phyloP scores from a whole-genome alignment of 2,329 filamentous ascomycete species.

The Chlorencoelia australis region DNA sequence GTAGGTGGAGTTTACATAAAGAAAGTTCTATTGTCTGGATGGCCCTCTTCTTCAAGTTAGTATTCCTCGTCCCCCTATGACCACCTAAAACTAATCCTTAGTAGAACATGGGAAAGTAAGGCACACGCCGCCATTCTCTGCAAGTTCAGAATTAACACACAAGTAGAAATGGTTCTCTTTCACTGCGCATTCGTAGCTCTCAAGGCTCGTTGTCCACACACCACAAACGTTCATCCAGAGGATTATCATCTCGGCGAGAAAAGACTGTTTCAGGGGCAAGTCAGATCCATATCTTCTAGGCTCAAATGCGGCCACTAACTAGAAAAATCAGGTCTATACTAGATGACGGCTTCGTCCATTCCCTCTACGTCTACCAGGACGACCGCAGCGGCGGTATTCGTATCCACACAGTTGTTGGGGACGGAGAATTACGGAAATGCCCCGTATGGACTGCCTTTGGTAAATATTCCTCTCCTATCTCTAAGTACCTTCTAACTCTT shows the following conservation, averaged over 20 bases:
- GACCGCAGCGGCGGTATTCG: slow-evolving; percentile 37
- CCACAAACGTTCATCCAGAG: slow-evolving; percentile 33
- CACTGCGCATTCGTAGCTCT: slow-evolving; percentile 48
- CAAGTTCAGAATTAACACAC: background rate
- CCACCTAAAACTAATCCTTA: background rate
- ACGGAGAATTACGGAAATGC: slow-evolving; percentile 42
- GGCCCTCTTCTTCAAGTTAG: slow-evolving; percentile 42
- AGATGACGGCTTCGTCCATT: slow-evolving; percentile 45
- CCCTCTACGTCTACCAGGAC: slow-evolving; percentile 45
- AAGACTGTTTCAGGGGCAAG: slow-evolving; percentile 47
- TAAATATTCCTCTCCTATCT: slow-evolving; percentile 25
- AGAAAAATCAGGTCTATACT: slow-evolving; percentile 41
- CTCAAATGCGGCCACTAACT: background rate
- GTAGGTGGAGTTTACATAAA: slow-evolving; percentile 39
- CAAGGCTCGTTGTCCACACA: slow-evolving; percentile 40
- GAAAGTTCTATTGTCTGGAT: slow-evolving; percentile 42
- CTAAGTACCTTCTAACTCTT: background rate
- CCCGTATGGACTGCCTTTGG: slow-evolving; percentile 57
- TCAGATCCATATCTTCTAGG: background rate
- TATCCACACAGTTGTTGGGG: slow-evolving; percentile 45
- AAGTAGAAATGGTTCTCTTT: slow-evolving; percentile 47
- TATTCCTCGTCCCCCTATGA: background rate
- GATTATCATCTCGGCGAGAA: slow-evolving; percentile 43
- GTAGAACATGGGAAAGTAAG: slow-evolving; percentile 7
- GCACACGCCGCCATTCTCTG: too few species aligned